Evolutionary conservation across 176 grass and related monocot species (phyloP), one percentile per base, ranked within the genome.

Genomic region (Lolium multiflorum): DNA sequence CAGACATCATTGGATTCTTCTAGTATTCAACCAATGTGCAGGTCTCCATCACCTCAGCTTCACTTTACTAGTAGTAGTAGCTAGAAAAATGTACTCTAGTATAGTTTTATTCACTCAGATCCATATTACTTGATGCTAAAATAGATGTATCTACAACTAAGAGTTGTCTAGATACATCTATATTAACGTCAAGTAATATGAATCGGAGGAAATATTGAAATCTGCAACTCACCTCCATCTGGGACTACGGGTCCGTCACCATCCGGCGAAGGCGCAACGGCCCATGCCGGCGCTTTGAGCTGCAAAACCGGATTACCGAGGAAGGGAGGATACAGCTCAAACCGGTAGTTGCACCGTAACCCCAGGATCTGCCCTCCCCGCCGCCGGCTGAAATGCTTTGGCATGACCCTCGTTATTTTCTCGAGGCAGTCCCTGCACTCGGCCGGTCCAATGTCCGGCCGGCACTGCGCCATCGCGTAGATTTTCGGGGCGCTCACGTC

Each of bases 401-500:
- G 25, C 10, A 12, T 41, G 43, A 1, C 9, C 58, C 2, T 2
- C 0, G 77, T 20, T 0, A 90, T 76, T 4, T 20, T 12, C 2
- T 3, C 4, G 1, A 87, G 84, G 47, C 89, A 90, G 7, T 2
- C 43, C 64, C 62, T 68, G 88, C 90, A 95, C 0, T 73, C 57
- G 1, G 39, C 11, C 4, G 61, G 31, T 10, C 52, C 0, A 77
- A 91, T 74, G 59, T 96, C 89, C 67, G 67, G 85, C 37, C 78
- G 88, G 89, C 94, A 96, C 84, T 93, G 89, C 6, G 25, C 66
- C 55, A 95, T 50, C 1, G 74, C 91, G 73, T 95, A 91, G 0
- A 93, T 83, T 0, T 4, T 77, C 3, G 83, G 86, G 9, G 62
- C 62, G 0, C 13, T 37, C 28, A 3, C 54, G 0, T n/a, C 22